These are phyloP conservation scores for Aurifilum marmelostoma DNA, from an alignment of 2,329 filamentous ascomycete genomes.

Conservation along the genomic window DNA sequence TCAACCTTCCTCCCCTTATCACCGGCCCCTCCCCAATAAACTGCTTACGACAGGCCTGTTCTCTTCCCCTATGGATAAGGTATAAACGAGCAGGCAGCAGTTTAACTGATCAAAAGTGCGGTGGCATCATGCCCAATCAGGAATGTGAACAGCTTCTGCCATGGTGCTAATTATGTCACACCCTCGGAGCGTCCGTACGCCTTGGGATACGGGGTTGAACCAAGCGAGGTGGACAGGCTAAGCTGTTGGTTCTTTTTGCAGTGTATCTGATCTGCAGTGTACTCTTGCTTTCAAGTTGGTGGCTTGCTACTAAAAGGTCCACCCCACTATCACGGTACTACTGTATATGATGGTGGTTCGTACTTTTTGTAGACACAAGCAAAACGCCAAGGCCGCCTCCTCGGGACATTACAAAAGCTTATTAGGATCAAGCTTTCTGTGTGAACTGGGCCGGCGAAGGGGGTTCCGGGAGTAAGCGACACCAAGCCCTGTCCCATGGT, in stretches of 20 bases:
- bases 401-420: background rate
- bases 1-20: background rate
- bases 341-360: no score
- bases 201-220: background rate
- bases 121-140: background rate
- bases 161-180: background rate
- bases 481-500: no score
- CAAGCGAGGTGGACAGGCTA: background rate
- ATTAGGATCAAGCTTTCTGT: slow-evolving; percentile 8
- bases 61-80: background rate
- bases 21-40: background rate
- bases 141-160: background rate
- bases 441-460: background rate
- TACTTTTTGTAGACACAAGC: background rate
- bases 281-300: background rate
- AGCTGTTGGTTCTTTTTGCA: no score
- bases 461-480: no score
- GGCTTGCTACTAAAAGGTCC: background rate
- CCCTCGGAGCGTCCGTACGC: background rate
- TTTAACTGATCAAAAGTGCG: background rate
- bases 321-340: background rate
- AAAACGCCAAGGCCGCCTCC: background rate
- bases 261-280: background rate
- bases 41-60: background rate
- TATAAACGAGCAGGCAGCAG: background rate